Evolutionary conservation across 805 yeast genomes (phyloP), one percentile per base, ranked within the genome.

Genomic region (Saturnispora diversa): DNA sequence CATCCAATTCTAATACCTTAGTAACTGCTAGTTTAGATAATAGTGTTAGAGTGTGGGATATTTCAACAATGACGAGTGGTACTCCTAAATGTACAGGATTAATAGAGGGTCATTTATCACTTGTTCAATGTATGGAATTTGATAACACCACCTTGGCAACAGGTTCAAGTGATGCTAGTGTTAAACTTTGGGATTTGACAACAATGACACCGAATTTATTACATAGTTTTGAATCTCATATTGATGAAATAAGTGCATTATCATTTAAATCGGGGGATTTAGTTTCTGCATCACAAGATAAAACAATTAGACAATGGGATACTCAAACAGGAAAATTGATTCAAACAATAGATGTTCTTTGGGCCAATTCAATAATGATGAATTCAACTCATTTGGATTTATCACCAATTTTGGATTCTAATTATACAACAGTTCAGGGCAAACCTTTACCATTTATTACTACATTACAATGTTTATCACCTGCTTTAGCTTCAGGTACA

Each of bases 31-130:
- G 86, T 10, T 62, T 76, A 50, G 95, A 86, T 55, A 84, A 80
- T 54, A 74, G 82, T 0, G 80, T 86, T 3, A 70, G 80, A 47
- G 82, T 87, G 4, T 87, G 95, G 95, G 94, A 87, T 63, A 59
- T 82, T 50, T n/a, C 26, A 13, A 17, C n/a, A 5, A 2, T 27
- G 4, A 20, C 37, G 6, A 24, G 9, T 9, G 72, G 80, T 28
- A 66, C 72, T 22, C 70, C 75, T 9, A 65, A 64, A 43, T 69
- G 72, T 36, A 52, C 63, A 20, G 78, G 78, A 2, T 52, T 64
- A 24, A 62, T 81, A 36, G 72, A 65, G 39, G 87, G 87, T 15
- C 90, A 82, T 52, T 43, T 54, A 35, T 75, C 83, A 0, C 61
- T 75, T 6, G 80, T 81, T 5, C 64, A 63, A 34, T 75, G 82